Evolutionary conservation across 352 stramenopile genomes (phyloP), one percentile per base, ranked within the genome.

Genomic region (Globisporangium nunn): DNA sequence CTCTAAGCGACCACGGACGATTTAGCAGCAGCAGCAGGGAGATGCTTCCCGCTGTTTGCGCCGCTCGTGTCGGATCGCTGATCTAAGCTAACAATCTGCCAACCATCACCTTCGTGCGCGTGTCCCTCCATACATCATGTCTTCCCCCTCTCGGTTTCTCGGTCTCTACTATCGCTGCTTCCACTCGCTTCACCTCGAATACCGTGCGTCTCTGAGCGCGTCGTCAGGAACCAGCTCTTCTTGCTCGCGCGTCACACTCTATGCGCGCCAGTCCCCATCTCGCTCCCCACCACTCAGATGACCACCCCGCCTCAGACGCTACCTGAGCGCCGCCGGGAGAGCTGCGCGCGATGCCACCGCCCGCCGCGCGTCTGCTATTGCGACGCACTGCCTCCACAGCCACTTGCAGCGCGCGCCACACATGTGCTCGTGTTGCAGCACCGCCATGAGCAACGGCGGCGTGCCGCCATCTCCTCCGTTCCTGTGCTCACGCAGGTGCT

Each of bases 341-440:
- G 52, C 44, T 91, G 80, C 52, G 33, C 4, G 6, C 66, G 78
- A 18, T 91, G 78, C 46, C 54, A 46, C 8, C 72, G 76, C 0
- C 80, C 80, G 39, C 67, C 59, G 15, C 59, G 54, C 39, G 74
- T 81, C 1, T 91, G 80, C 74, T 88, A 87, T 55, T 91, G 80
- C 64, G 28, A 51, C 15, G 61, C 63, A 29, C 59, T 91, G 30
- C 80, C 80, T 0, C 6, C 56, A 3, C 30, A 40, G 39, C 49
- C 44, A 15, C 50, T 88, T 18, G 15, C 6, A 0, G 74, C 74
- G 6, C 31, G 18, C 4, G 50, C 17, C 14, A 80, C 78, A 46
- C 74, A 71, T 31, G 76, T 91, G 31, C 50, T 88, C 46, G 66
- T 91, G 33, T 58, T 91, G 35, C 80, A 91, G 68, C 75, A 88